Percentiles rank a stretch among this genome's conserved stretches.
These are phyloP conservation scores for Paecilomyces variotii DNA, from an alignment of 2,329 filamentous ascomycete species.

Conservation along the genomic window DNA sequence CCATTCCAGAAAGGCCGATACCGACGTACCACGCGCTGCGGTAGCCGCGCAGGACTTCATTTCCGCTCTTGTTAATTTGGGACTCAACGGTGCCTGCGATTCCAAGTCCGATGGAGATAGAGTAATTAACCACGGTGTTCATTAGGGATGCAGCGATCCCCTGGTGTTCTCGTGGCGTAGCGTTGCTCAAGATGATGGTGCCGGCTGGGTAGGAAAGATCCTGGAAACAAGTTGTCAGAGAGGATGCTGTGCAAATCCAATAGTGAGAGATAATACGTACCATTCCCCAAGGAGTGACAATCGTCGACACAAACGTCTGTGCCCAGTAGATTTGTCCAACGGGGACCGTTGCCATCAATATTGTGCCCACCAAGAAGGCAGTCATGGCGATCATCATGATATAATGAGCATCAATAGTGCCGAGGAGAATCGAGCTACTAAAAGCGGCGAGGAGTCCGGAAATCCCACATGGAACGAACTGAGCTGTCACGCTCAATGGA, in stretches of 20 bases:
- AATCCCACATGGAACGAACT: constrained; percentile 21
- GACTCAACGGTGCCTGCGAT: constrained; percentile 55
- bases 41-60: constrained; percentile 22
- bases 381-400: constrained; percentile 23
- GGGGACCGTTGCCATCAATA: constrained; percentile 30
- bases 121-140: constrained; percentile 58
- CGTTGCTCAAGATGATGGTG: constrained; percentile 50
- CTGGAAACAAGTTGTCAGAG: constrained; percentile 40
- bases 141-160: constrained; percentile 47
- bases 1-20: constrained; percentile 13
- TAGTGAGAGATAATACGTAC: constrained; percentile 5
- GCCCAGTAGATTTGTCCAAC: constrained; percentile 34
- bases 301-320: constrained; percentile 14
- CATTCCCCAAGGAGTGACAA: constrained; percentile 13
- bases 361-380: constrained; percentile 22
- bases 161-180: constrained; percentile 35
- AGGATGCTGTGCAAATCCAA: not conserved
- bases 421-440: constrained; percentile 17
- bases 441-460: constrained; percentile 24
- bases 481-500: constrained; percentile 21
- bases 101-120: constrained; percentile 55
- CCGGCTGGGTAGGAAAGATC: constrained; percentile 57
- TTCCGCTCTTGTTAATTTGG: constrained; percentile 29
- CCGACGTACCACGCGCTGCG: constrained; percentile 30
- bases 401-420: constrained; percentile 9